Evolutionary conservation across 1,139 yeast genomes (phyloP).

Genomic region (Sugiyamaella japonica): DNA sequence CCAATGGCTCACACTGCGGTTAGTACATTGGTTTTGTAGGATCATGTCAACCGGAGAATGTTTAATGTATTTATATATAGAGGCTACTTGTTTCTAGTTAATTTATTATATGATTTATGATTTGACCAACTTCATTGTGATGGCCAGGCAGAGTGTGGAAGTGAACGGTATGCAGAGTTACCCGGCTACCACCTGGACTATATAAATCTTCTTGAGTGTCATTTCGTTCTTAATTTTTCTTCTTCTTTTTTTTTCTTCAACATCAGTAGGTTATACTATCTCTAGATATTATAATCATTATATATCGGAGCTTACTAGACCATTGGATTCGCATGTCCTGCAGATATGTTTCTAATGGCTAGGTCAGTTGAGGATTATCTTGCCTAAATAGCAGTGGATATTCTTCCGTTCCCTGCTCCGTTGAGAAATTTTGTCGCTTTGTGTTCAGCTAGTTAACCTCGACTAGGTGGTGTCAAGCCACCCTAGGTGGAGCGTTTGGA

Average conservation of each 20-base stretch:
- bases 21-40: not conserved
- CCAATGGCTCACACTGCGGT: not conserved
- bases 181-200: constrained; percentile 7
- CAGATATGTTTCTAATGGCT: constrained; percentile 27
- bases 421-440: constrained; percentile 24
- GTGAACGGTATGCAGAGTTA: too few species aligned
- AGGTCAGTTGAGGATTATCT: constrained; percentile 36
- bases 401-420: constrained; percentile 39
- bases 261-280: constrained; percentile 39
- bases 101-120: constrained; percentile 1
- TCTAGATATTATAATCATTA: constrained; percentile 33
- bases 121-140: too few species aligned
- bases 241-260: constrained; percentile 25
- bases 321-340: constrained; percentile 27
- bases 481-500: constrained; percentile 30
- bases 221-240: constrained; percentile 4
- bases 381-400: constrained; percentile 37
- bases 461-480: constrained; percentile 17
- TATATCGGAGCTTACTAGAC: constrained; percentile 33
- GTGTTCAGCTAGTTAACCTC: constrained; percentile 31
- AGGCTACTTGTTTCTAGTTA: not conserved
- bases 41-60: not conserved
- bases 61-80: constrained; percentile 2
- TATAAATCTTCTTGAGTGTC: not conserved
- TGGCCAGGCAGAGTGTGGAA: too few species aligned